Evolutionary conservation across 495 filamentous ascomycete genomes (phyloP).

Genomic region (Aspergillus saccharolyticus): DNA sequence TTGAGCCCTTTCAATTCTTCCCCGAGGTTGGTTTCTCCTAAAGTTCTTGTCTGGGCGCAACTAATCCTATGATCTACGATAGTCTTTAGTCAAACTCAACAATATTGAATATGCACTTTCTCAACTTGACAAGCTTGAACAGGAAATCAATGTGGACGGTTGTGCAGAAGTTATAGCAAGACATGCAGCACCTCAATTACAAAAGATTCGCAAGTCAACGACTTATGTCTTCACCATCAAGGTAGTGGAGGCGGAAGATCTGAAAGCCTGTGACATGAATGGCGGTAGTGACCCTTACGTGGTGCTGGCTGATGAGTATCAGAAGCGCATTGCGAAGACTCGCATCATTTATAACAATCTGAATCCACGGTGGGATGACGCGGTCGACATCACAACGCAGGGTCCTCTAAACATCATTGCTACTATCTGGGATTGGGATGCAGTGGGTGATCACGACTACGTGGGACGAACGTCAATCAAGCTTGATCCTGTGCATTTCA

Average conservation of each 20-base stretch:
- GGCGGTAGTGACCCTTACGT: slow-evolving; percentile 96
- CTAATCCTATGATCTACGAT: slow-evolving; percentile 13
- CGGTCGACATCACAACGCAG: slow-evolving; percentile 88
- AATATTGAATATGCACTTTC: slow-evolving; percentile 91
- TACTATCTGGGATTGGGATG: slow-evolving; percentile 98
- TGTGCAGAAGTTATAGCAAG: slow-evolving; percentile 77
- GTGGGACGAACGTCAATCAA: slow-evolving; percentile 93
- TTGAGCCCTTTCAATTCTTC: slow-evolving; percentile 97
- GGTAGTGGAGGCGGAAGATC: slow-evolving; percentile 96
- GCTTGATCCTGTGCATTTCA: slow-evolving; percentile 89
- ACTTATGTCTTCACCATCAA: slow-evolving; percentile 99
- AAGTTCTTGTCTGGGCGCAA: not conserved
- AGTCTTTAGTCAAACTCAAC: slow-evolving; percentile 97
- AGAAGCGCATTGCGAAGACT: slow-evolving; percentile 95
- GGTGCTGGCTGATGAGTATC: slow-evolving; percentile 93
- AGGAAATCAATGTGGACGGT: slow-evolving; percentile 86
- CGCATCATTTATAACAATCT: slow-evolving; percentile 85
- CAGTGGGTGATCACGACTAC: slow-evolving; percentile 95
- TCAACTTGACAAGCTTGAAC: slow-evolving; percentile 85
- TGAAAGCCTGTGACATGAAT: slow-evolving; percentile 94
- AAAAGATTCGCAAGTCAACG: slow-evolving; percentile 55
- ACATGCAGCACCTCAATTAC: slow-evolving; percentile 52
- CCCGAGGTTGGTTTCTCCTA: slow-evolving; percentile 59
- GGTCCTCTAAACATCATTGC: slow-evolving; percentile 91
- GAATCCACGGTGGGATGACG: slow-evolving; percentile 97